Percentiles rank a stretch among this genome's conserved stretches.
These are phyloP conservation scores for Amanita brunnescens DNA, from an alignment of 768 basidiomycete species.

Conservation along the genomic window DNA sequence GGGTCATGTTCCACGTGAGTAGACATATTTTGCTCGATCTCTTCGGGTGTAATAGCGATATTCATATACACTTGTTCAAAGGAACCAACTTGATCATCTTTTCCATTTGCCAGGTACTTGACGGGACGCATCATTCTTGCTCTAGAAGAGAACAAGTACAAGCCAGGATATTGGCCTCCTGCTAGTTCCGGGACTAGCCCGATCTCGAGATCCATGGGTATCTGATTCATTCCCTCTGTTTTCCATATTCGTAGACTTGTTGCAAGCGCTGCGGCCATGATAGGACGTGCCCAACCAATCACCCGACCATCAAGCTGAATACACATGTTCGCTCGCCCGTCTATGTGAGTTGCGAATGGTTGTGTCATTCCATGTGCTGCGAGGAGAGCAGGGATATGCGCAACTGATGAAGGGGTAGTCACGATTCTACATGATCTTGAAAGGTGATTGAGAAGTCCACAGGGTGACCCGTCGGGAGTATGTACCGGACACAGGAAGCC, in stretches of 20 bases:
- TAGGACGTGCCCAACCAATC: conserved; percentile 85
- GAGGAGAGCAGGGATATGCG: conserved; percentile 77
- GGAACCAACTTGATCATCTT: conserved; percentile 84
- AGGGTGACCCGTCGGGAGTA: conserved; percentile 96
- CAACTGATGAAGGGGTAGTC: conserved; percentile 63
- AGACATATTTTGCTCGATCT: conserved; percentile 67
- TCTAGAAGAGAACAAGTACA: conserved; percentile 82
- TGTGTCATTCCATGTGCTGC: conserved; percentile 92
- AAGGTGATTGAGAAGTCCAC: conserved; percentile 95
- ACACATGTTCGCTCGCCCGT: conserved; percentile 74
- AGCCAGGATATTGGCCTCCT: conserved; percentile 94
- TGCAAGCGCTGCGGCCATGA: conserved; percentile 73
- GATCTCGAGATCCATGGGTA: conserved; percentile 93
- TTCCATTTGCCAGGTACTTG: conserved; percentile 79
- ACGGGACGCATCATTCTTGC: conserved; percentile 98
- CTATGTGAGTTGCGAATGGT: conserved; percentile 67
- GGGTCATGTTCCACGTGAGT: conserved; percentile 93
- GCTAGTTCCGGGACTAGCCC: conserved; percentile 83
- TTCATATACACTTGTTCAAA: conserved; percentile 99
- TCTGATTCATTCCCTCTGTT: conserved; percentile 71
- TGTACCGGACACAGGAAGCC: conserved; percentile 98
- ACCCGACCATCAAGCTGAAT: conserved; percentile 94
- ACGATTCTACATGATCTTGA: conserved; percentile 90
- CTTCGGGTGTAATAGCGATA: conserved; percentile 84
- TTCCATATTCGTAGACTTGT: conserved; percentile 87